Percentiles rank a stretch among this genome's conserved stretches.
Evolutionary conservation across 2,329 filamentous ascomycete species (phyloP).

Genomic region (Trichoderma gracile): DNA sequence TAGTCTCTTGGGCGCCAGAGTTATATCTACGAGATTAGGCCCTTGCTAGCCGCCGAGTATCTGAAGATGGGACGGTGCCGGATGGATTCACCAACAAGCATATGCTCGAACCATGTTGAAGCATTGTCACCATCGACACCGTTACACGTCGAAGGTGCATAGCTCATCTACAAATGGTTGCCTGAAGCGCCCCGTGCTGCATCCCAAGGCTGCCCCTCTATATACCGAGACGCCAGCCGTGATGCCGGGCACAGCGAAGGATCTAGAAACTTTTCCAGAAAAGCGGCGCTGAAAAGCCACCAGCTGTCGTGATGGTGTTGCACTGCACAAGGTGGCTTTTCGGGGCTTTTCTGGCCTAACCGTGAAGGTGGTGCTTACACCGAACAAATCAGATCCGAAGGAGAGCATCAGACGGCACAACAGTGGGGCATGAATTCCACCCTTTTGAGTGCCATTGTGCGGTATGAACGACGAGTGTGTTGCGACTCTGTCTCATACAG

Average conservation of each 20-base stretch:
- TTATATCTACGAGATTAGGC: neutral
- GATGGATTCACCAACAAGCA: neutral
- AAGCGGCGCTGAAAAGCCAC: neutral
- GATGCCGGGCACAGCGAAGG: neutral
- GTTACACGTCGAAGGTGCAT: constrained; percentile 1
- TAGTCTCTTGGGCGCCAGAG: constrained; percentile 10
- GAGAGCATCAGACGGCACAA: neutral
- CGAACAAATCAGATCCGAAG: neutral
- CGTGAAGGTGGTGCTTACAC: neutral
- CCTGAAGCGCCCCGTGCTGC: constrained; percentile 1
- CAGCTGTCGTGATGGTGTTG: neutral
- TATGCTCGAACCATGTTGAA: neutral
- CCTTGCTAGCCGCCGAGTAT: constrained; percentile 2
- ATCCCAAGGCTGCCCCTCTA: neutral
- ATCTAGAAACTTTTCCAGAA: constrained; percentile 13
- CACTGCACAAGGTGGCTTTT: neutral
- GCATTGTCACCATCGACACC: neutral
- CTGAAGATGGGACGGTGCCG: constrained; percentile 11
- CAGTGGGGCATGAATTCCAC: neutral
- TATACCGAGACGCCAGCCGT: neutral
- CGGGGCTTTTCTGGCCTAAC: neutral
- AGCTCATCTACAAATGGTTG: neutral
- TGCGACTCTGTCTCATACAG: too few species aligned
- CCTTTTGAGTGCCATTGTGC: neutral
- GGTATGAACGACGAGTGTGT: neutral